Evolutionary conservation across 306 rosid species (phyloP), one percentile per base, ranked within the genome.

Genomic region (Luffa acutangula): DNA sequence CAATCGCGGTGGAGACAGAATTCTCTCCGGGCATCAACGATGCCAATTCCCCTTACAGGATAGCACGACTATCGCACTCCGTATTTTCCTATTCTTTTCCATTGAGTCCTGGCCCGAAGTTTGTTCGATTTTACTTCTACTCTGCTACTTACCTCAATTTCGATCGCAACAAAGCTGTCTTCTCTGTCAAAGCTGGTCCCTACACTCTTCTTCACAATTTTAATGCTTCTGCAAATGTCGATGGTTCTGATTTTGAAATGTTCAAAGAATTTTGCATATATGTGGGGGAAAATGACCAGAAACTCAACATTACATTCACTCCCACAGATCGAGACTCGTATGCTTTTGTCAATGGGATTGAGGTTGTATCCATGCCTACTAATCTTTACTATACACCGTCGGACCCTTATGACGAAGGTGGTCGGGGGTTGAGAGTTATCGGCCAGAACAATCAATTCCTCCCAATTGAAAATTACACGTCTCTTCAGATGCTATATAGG

Each of bases 331-430:
- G 69, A 2, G 54, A 39, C 18, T 73, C 75, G 0, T 37, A 64
- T 20, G 83, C 86, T 5, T 75, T 79, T 49, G 46, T 83, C 62
- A 83, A 48, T 7, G 80, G 78, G 6, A 79, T 83, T 6, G 82
- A 79, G 56, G 20, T 83, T 8, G 60, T 54, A 7, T 75, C 80
- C n/a, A 75, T 83, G 81, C 83, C 83, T 2, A 4, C 36, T 5
- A 11, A 45, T 54, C 83, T 79, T 7, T 83, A 83, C 75, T 65
- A 79, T 17, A 64, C 62, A 18, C 62, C 62, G 2, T 1, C 25
- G 21, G 20, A 56, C 0, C 25, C 62, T 4, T 3, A n/a, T 9
- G 5, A 53, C 59, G 20, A 53, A 53, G 18, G 18, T 12, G 59
- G 59, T 14, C 62, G n/a, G 34, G 72, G 45, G 3, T 64, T 14